Base-by-base conservation (phyloP, 78 protist genomes). In the Dictyostelium firmibasis region DNA sequence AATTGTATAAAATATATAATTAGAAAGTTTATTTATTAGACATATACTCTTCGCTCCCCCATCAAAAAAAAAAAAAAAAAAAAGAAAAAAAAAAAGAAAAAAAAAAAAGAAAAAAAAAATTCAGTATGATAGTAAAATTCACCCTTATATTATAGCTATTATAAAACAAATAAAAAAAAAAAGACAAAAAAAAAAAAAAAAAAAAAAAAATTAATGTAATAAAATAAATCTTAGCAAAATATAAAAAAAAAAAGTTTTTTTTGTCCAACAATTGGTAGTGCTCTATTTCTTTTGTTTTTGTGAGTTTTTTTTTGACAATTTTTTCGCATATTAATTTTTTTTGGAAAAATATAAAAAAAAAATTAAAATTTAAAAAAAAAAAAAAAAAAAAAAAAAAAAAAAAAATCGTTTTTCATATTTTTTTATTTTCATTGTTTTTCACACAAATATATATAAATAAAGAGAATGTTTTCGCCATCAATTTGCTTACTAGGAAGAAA, bases 391-490 rank as follows among this genome's bases (percentile, higher is more conserved):
- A 20, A 20, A 57, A 57, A 20, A 57, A 50, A 50, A 16, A 50
- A 50, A 50, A 50, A 50, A 14, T 50, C 67, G 67, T 20, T 57
- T 50, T 57, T 20, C 20, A 16, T 50, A 16, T 50, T 50, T 57
- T 57, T 57, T 67, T 67, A 11, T 67, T 67, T 67, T 23, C 29
- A 67, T 67, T 67, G n/a, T 62, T 62, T 62, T 25, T 62, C 75
- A 67, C n/a, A 27, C 35, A 8, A 62, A 25, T 25, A 25, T 62
- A 27, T 67, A 67, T 8, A 67, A 25, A 67, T 25, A 67, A 27
- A 77, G 0, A 77, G 16, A 18, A 79, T 79, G 84, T 79, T 79
- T 47, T 44, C 84, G n/a, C n/a, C 84, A 79, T 27, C 44, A 36
- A 3, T 44, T 27, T 23, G 38, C 57, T 36, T 41, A 18, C 47